Base-by-base conservation (phyloP, 2,329 filamentous ascomycete genomes). In the Beauveria sp. region DNA sequence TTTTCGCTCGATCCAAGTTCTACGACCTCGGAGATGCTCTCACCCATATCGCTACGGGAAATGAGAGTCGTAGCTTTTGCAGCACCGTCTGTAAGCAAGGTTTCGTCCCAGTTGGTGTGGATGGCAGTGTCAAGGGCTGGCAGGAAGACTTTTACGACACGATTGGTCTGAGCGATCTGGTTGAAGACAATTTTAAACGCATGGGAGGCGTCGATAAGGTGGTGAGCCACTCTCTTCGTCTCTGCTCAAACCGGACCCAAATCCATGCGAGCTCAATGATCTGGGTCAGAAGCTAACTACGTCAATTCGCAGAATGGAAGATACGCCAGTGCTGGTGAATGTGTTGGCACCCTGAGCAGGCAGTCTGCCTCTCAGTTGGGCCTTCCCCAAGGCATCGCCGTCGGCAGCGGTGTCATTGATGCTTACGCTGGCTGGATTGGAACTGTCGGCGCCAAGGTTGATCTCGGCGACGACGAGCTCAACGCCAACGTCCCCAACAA, bases 341-440 rank as follows among this genome's bases (percentile, higher is more conserved):
- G 93, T 6, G 91, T 96, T 34, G 95, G 93, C 57, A 86, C 84
- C 0, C 80, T 99, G 20, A 95, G 89, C 69, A 88, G 93, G 65
- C 89, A 89, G 70, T 93, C 95, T 6, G 91, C 89, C 18, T 76
- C 81, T 53, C 89, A 97, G 66, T 85, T 99, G 64, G 93, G 95
- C 8, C 83, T 99, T 3, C 88, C 88, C 5, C 81, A 88, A 22
- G 93, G 93, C 45, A 95, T 97, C 67, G 91, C 95, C 20, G 89
- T 99, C 61, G 95, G 95, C 60, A 96, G 91, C 70, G 93, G 93
- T 74, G 95, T 99, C 66, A 99, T 99, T 71, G 95, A 99, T 73
- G 95, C 95, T 20, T 99, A 99, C 70, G 95, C 95, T 63, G 95
- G 95, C 66, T 99, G 95, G 95, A 95, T 99, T 67, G 95, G 95